Evolutionary conservation across 225 moss, liverwort and hornwort genomes (phyloP), one percentile per base, ranked within the genome.

Genomic region (Pseudoscleropodium purum): DNA sequence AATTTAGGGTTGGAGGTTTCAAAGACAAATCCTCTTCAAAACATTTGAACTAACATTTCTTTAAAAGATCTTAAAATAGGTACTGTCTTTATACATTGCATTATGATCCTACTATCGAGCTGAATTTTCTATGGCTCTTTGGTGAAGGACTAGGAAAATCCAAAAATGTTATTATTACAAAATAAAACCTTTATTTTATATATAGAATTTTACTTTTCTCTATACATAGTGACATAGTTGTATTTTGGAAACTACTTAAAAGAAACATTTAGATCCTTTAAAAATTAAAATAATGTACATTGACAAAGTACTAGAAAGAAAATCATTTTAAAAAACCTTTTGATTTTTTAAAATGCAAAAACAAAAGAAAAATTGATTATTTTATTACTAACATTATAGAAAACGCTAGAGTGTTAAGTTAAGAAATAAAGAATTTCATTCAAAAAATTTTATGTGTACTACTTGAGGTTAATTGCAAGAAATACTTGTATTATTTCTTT

Each of bases 201-300:
- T 8, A 56, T 26, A 79, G 6, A n/a, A 79, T 2, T 79, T 79
- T 26, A 3, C 16, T 56, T 17, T 7, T 26, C 6, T 37, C 1
- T 49, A 8, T 0, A 3, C 1, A 3, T 25, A 26, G 11, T 24
- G 2, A 10, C 10, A 47, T 47, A 26, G 11, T 24, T 2, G 7
- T n/a, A n/a, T n/a, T n/a, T 79, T 25, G 56, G 7, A 25, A 36
- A 25, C 36, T 78, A 54, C 6, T 36, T 23, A 47, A 36, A 79
- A 7, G 15, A 78, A 31, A 20, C 20, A 54, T 36, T 20, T 29
- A 19, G 4, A 45, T 45, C 11, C 18, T 51, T 51, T 8, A 9
- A 51, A 34, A 3, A 33, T 51, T 8, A 9, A 51, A 34, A 3
- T 23, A 3, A 59, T 51, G 5, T 51, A 21, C 9, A 34, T 23